Percentiles rank a stretch among this genome's conserved stretches.
These are phyloP conservation scores for Mytilinidion resinicola DNA, from an alignment of 495 filamentous ascomycete genomes.

Conservation along the genomic window DNA sequence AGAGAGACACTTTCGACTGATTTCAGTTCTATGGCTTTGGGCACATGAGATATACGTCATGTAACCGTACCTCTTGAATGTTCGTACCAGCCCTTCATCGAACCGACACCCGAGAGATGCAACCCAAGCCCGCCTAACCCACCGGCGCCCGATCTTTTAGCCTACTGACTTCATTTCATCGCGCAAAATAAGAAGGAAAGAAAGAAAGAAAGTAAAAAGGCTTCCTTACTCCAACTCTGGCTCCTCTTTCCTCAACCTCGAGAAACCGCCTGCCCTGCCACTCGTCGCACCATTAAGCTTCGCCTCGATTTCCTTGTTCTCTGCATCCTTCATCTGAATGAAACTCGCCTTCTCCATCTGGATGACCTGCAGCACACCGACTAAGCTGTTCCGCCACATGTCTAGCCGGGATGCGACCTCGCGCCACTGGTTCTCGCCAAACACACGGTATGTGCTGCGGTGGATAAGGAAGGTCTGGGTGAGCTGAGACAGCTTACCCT, in stretches of 20 bases:
- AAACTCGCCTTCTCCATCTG: constrained; percentile 68
- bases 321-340: constrained; percentile 52
- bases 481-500: constrained; percentile 88
- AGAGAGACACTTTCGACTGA: too few species aligned
- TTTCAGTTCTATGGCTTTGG: too few species aligned
- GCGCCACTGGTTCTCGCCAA: constrained; percentile 96
- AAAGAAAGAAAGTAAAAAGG: too few species aligned
- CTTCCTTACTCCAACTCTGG: background rate
- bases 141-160: too few species aligned
- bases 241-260: background rate
- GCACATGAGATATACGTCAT: too few species aligned
- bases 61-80: too few species aligned
- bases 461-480: constrained; percentile 91
- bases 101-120: too few species aligned
- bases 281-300: constrained; percentile 45
- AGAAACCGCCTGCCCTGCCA: constrained; percentile 16
- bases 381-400: constrained; percentile 76
- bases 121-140: too few species aligned
- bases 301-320: constrained; percentile 51
- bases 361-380: constrained; percentile 67
- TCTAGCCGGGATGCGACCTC: constrained; percentile 85
- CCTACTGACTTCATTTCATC: too few species aligned
- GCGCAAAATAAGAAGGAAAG: too few species aligned
- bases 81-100: too few species aligned
- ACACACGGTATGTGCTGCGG: constrained; percentile 87